Evolutionary conservation across 1,139 yeast genomes (phyloP), one percentile per base, ranked within the genome.

Genomic region (Geotrichum siamense): DNA sequence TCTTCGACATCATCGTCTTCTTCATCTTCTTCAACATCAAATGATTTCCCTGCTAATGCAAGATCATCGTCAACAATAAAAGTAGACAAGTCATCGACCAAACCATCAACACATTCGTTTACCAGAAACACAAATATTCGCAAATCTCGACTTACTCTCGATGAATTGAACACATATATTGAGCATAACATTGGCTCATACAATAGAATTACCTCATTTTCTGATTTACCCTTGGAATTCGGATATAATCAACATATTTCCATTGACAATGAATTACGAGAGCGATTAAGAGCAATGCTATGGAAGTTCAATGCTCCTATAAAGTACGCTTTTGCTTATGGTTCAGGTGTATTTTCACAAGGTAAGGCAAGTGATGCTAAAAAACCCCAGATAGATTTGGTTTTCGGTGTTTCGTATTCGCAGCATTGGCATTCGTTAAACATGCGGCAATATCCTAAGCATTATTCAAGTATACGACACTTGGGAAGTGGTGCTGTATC

Each of bases 311-410:
- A 75, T 39, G 82, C 87, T 1, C 87, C 91, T 0, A 74, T 84
- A 19, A 67, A 76, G 45, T 82, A 74, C 54, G 81, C 91, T 1
- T 81, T 89, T 62, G 99, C 97, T 0, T 93, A 93, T 62, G 99
- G 99, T 1, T 83, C 94, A 6, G 96, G 96, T 3, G 96, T 93
- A 0, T 83, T 93, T 55, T 74, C 79, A 25, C 98, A 93, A 61
- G 87, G 87, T 3, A 54, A 59, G 4, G 59, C 62, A 27, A 56
- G 61, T 23, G 51, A 48, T 19, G 47, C 50, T n/a, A 22, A 49
- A 22, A 68, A 72, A 41, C 80, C 87, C 1, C 98, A 91, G 61
- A 74, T 86, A 10, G 98, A 93, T 59, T 65, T 91, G 63, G 83
- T 91, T n/a, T 79, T 83, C 57, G 83, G 86, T 1, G 97, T 89